Percentiles rank a stretch among this genome's conserved stretches.
phyloP scores from a whole-genome alignment of 768 basidiomycete genomes.

The Termitomyces sp. region DNA sequence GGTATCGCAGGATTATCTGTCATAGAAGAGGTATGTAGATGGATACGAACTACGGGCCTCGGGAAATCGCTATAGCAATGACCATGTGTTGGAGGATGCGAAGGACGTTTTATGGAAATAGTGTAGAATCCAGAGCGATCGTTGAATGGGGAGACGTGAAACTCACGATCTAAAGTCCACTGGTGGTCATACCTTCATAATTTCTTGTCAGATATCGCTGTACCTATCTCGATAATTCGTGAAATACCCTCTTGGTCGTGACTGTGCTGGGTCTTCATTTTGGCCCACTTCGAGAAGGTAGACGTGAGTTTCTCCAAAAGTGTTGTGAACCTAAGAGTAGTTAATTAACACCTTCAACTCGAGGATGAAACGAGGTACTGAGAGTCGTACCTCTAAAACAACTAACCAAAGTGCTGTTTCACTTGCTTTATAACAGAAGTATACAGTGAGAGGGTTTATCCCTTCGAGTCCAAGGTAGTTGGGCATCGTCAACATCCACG shows the following conservation, averaged over 20 bases:
- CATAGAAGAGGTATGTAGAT: background rate
- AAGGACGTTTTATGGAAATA: constrained; percentile 46
- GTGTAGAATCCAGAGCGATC: constrained; percentile 62
- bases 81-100: constrained; percentile 24
- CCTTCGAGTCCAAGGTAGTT: constrained; percentile 60
- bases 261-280: constrained; percentile 31
- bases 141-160: constrained; percentile 78
- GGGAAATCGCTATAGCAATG: background rate
- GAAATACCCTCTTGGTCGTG: constrained; percentile 8
- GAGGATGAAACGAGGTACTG: background rate
- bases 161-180: constrained; percentile 62
- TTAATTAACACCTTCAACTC: background rate
- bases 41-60: background rate
- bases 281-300: constrained; percentile 44
- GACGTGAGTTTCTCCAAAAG: constrained; percentile 65
- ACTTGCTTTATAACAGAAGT: constrained; percentile 48
- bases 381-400: background rate
- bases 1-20: background rate
- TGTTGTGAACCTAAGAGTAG: constrained; percentile 54
- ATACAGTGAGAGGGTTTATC: constrained; percentile 66
- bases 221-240: background rate
- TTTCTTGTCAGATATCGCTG: background rate
- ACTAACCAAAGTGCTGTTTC: background rate
- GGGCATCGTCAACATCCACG: constrained; percentile 76
- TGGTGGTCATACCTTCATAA: constrained; percentile 46